Evolutionary conservation across 2,329 filamentous ascomycete species (phyloP), one percentile per base, ranked within the genome.

Genomic region (Hymenoscyphus infarciens): DNA sequence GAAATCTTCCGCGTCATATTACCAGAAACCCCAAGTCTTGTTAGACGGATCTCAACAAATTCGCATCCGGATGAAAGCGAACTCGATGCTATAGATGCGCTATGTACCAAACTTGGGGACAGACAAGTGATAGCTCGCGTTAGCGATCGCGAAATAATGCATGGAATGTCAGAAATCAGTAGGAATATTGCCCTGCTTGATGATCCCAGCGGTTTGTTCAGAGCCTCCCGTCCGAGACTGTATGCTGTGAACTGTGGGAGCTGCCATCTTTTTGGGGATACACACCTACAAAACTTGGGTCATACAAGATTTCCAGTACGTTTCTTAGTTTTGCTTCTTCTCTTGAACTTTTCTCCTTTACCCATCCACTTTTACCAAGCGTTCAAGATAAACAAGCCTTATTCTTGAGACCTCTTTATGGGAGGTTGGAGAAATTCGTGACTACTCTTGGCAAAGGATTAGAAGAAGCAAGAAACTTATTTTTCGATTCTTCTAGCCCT

Each of bases 101-200:
- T 79, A 33, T 74, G 73, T 55, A 61, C 68, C 15, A 74, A 69
- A 53, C 70, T 78, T 6, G 69, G 59, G 31, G 71, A 76, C 31
- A 71, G 76, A 15, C 75, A 76, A 62, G 63, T 75, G 1, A 66
- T 77, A 35, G 72, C 75, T 58, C 73, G 77, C n/a, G 69, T 76
- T n/a, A 78, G 77, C 61, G 77, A 79, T 66, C 67, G 73, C 56
- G 76, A 77, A 49, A 66, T 75, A 64, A 73, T 74, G 62, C 72
- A 74, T 64, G 74, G 68, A 29, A 71, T 78, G 45, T 74, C 75
- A 13, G 72, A 74, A 60, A 72, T 77, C 6, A 73, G 73, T 19
- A 71, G 68, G 59, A 75, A 71, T 29, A 75, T 78, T 55, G 66
- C 73, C 11, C 60, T 74, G 3, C 70, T 76, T 6, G 75, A 76